Evolutionary conservation across 441 rosid species (phyloP), one percentile per base, ranked within the genome.

Genomic region (Gossypium trilobum): DNA sequence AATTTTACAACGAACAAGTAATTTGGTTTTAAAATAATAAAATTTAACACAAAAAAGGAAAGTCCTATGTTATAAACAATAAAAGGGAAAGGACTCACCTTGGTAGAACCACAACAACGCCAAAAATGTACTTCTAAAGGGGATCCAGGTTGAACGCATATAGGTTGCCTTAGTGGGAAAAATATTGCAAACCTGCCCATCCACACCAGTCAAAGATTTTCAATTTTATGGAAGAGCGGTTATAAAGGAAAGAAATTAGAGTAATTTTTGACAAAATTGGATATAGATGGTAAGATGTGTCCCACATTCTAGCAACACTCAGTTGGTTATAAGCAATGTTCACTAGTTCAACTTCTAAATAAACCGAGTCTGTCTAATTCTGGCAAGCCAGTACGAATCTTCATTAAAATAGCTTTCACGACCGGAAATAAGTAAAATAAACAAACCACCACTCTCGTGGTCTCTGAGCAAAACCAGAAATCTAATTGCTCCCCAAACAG

Each of bases 91-190:
- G 52, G 36, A 23, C 25, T 72, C 78, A 95, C 98, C 99, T 92
- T 95, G 19, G 85, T 75, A 59, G 97, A 81, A 72, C 89, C 91
- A 73, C 86, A 81, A 72, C 95, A 87, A 44, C 99, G 93, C 99
- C 99, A 95, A 75, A 92, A 92, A 78, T 91, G 89, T 70, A 88
- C 96, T 82, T 92, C 93, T 17, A 95, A 65, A 68, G 87, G 82
- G 71, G 84, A 84, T 75, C 86, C 91, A 7, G 92, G 85, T 59
- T 59, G 77, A 39, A 88, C 74, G 63, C 84, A 80, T 52, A 89
- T 80, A 0, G 96, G 99, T 68, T 84, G 83, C 79, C 96, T 88
- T 17, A 91, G 79, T 0, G 99, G 99, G 80, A 95, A 95, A 82
- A 91, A 95, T 72, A 95, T 95, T 9, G 96, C 87, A 82, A 95